These are phyloP conservation scores for Yamadazyma insecticola DNA, from an alignment of 805 yeast genomes.

Conservation along the genomic window DNA sequence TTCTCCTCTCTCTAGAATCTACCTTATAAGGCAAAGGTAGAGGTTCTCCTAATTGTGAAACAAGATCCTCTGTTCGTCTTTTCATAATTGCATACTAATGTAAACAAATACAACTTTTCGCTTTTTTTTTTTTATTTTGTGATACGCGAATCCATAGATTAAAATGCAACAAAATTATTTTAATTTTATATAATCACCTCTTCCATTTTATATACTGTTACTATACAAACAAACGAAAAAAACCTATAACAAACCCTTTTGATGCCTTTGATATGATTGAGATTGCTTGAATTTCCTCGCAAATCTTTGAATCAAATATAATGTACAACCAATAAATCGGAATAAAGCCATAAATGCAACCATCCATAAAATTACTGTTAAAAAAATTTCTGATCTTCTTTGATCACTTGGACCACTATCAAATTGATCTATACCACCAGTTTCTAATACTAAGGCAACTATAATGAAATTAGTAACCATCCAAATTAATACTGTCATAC, in stretches of 20 bases:
- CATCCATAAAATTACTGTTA: slow-evolving; percentile 55
- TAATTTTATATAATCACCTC: no score
- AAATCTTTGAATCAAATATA: slow-evolving; percentile 41
- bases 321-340: slow-evolving; percentile 49
- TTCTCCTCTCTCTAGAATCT: not conserved
- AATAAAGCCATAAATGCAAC: slow-evolving; percentile 59
- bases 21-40: slow-evolving; percentile 12
- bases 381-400: slow-evolving; percentile 37
- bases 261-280: slow-evolving; percentile 9
- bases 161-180: no score
- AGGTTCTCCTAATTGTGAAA: slow-evolving; percentile 12
- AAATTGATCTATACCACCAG: slow-evolving; percentile 42
- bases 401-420: slow-evolving; percentile 26
- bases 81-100: slow-evolving; percentile 1
- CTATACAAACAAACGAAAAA: no score
- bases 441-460: slow-evolving; percentile 38
- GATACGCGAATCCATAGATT: no score
- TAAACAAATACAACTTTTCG: slow-evolving; percentile 9
- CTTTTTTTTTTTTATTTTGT: no score
- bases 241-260: slow-evolving; percentile 11
- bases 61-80: slow-evolving; percentile 8
- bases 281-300: slow-evolving; percentile 19
- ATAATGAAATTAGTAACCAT: slow-evolving; percentile 40
- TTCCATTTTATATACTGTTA: no score
- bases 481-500: slow-evolving; percentile 45